phyloP scores from a whole-genome alignment of 1,139 yeast species.

The Nematodospora anomalae region DNA sequence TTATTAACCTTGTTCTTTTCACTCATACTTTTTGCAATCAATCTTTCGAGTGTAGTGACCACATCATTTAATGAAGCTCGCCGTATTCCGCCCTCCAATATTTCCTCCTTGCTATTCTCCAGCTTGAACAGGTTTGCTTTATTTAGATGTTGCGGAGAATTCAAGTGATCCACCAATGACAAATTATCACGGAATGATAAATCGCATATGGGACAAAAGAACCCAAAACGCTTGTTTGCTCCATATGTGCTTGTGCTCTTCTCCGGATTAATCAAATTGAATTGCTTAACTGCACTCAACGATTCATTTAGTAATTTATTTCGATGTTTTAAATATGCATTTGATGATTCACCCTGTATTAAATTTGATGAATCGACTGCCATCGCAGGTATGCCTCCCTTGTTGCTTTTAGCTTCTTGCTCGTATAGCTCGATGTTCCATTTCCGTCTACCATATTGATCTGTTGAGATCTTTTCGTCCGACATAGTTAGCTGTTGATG shows the following conservation, averaged over 20 bases:
- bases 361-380: constrained; percentile 3
- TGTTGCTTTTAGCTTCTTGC: constrained; percentile 34
- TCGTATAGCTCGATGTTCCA: constrained; percentile 73
- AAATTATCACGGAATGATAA: constrained; percentile 79
- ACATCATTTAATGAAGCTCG: constrained; percentile 35
- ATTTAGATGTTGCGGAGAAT: constrained; percentile 59
- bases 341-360: constrained; percentile 20
- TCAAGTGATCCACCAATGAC: constrained; percentile 80
- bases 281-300: constrained; percentile 35
- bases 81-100: constrained; percentile 33
- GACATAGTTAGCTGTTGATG: constrained; percentile 5
- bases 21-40: constrained; percentile 28
- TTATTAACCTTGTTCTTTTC: constrained; percentile 9
- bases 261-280: constrained; percentile 34
- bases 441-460: constrained; percentile 61
- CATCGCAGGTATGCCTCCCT: not conserved
- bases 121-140: constrained; percentile 23
- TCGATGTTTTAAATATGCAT: constrained; percentile 30
- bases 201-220: constrained; percentile 78
- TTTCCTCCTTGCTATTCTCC: constrained; percentile 28
- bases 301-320: constrained; percentile 31
- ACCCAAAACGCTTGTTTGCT: constrained; percentile 69
- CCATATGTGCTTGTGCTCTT: constrained; percentile 15
- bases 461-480: constrained; percentile 23
- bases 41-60: constrained; percentile 31